Percentiles rank a stretch among this genome's conserved stretches.
phyloP scores from a whole-genome alignment of 495 filamentous ascomycete species.

The Parachaetomium inaequale region DNA sequence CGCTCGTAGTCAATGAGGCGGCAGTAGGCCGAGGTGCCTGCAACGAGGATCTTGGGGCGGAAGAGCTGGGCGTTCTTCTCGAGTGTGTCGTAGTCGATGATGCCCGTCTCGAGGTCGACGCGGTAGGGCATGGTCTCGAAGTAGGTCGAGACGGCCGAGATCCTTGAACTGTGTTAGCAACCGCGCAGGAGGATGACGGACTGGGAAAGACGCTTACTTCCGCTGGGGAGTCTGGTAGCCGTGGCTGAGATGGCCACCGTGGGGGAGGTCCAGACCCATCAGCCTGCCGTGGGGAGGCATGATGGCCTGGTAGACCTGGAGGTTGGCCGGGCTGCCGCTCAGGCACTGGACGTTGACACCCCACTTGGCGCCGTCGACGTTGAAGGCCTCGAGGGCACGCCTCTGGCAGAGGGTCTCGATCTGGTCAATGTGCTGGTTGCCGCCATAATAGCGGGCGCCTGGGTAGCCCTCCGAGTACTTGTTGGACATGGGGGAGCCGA shows the following conservation, averaged over 20 bases:
- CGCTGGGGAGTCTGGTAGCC: slow-evolving; percentile 91
- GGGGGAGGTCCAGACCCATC: slow-evolving; percentile 96
- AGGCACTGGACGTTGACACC: slow-evolving; percentile 98
- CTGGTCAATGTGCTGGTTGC: slow-evolving; percentile 96
- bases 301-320: slow-evolving; percentile 98
- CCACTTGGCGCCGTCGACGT: slow-evolving; percentile 83
- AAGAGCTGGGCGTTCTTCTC: slow-evolving; percentile 92
- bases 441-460: slow-evolving; percentile 97
- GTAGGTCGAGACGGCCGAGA: slow-evolving; percentile 90
- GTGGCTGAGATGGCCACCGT: slow-evolving; percentile 96
- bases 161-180: slow-evolving; percentile 49
- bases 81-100: slow-evolving; percentile 94
- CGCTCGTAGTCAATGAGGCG: slow-evolving; percentile 94
- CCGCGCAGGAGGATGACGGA: neutral
- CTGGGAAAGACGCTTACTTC: slow-evolving; percentile 58
- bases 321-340: slow-evolving; percentile 88
- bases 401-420: slow-evolving; percentile 95
- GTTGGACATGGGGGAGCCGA: slow-evolving; percentile 90
- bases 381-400: slow-evolving; percentile 90
- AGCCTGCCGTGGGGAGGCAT: slow-evolving; percentile 94
- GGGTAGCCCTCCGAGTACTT: slow-evolving; percentile 99
- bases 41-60: slow-evolving; percentile 92
- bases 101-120: slow-evolving; percentile 83
- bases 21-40: slow-evolving; percentile 98
- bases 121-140: slow-evolving; percentile 94